These are phyloP conservation scores for Thielaviopsis populi DNA, from an alignment of 2,329 filamentous ascomycete species.

Conservation along the genomic window DNA sequence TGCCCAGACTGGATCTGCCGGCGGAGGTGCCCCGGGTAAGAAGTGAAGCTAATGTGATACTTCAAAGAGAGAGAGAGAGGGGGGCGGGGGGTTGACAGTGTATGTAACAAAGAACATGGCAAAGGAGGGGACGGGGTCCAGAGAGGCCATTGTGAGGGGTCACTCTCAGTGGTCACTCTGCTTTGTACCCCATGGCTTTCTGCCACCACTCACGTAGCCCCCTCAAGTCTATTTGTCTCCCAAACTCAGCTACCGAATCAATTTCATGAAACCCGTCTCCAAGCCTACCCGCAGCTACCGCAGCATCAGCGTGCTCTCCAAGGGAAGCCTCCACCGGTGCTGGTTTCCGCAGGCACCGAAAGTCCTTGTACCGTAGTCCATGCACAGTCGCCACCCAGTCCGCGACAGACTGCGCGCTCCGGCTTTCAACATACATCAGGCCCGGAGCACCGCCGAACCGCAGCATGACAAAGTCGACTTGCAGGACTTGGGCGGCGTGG, in stretches of 20 bases:
- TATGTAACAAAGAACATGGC: no score
- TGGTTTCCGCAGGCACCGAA: conserved; percentile 45
- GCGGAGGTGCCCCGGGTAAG: background rate
- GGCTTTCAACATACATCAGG: conserved; percentile 62
- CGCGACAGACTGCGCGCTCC: conserved; percentile 36
- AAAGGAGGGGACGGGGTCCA: no score
- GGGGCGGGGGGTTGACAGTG: background rate
- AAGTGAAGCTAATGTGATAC: background rate
- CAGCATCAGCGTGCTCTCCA: no score
- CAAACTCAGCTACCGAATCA: conserved; percentile 50
- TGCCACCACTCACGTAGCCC: conserved; percentile 53
- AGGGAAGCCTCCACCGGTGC: conserved; percentile 20
- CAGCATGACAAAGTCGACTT: conserved; percentile 45
- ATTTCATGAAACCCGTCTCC: conserved; percentile 37
- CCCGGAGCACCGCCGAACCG: conserved; percentile 55
- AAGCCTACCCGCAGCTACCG: background rate
- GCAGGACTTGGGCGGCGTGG: conserved; percentile 44
- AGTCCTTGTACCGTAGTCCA: conserved; percentile 56
- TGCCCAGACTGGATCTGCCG: background rate
- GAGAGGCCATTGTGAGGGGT: no score
- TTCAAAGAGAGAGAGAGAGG: background rate
- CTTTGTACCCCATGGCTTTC: conserved; percentile 45
- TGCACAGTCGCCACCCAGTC: conserved; percentile 52
- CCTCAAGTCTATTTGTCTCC: conserved; percentile 41
- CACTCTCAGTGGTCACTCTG: conserved; percentile 4